Evolutionary conservation across 331 rosid species (phyloP), one percentile per base, ranked within the genome.

Genomic region (Rosa hybrid): DNA sequence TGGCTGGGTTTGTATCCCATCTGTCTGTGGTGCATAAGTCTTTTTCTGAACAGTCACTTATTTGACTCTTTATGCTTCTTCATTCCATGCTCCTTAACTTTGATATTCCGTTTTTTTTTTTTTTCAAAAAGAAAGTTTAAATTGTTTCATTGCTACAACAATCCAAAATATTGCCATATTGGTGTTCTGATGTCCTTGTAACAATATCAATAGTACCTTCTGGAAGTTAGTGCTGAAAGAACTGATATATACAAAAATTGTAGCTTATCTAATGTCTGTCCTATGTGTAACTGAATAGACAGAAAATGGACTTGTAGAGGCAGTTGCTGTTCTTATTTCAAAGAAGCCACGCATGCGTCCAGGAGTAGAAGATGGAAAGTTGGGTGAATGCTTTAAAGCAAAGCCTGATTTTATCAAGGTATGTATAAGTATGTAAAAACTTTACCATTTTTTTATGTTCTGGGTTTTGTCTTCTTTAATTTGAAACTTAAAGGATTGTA

Each of bases 281-380:
- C 30, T 44, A 21, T 81, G 38, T 82, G 46, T 77, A 81, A 74
- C 77, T 80, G 53, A 75, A 75, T 87, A 95, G 99, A 80, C 85
- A 65, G 99, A 95, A 85, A 95, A 95, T 84, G 99, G 99, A 75
- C 88, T 90, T 70, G 98, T 95, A 65, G 99, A 95, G 90, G 87
- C 97, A 72, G 96, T 95, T 67, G 97, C 96, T 81, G 83, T 90
- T 86, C 92, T 95, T 74, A 89, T 95, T 87, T 91, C 98, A 77
- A 89, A 90, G 85, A 91, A 85, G 92, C 99, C 98, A 45, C 93
- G 94, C 68, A 56, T 91, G 83, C 89, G 98, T 72, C 93, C 86
- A 57, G 90, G 89, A 77, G 81, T 90, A 83, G 85, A 72, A 73
- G 57, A 74, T 87, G 97, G 92, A 81, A 87, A 84, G 80, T 83